Conservation (phyloP, 2,329 filamentous ascomycete genomes). For the Diplodia seriata region DNA sequence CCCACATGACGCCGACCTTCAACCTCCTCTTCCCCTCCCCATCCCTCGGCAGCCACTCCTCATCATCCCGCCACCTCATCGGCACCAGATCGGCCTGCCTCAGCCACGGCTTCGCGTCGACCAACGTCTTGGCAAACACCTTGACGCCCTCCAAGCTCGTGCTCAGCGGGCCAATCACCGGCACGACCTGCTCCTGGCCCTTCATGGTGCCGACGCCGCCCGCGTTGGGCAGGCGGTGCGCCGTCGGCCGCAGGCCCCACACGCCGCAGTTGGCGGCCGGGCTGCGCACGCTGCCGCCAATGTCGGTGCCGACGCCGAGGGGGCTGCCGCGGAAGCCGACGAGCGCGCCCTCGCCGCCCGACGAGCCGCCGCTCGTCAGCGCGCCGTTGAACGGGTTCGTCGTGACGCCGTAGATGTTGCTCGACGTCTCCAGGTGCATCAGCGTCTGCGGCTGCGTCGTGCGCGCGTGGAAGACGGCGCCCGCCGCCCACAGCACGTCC, state of each 20-base stretch:
- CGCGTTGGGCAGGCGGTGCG: constrained; percentile 47
- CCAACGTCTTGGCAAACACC: constrained; percentile 61
- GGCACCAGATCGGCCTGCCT: constrained; percentile 65
- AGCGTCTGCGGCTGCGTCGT: constrained; percentile 63
- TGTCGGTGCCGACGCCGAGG: constrained; percentile 55
- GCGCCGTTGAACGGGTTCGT: constrained; percentile 61
- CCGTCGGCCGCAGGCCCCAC: constrained; percentile 43
- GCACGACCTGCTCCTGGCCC: constrained; percentile 55
- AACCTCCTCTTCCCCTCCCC: constrained; percentile 49
- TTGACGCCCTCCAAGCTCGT: constrained; percentile 61
- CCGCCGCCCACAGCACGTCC: constrained; percentile 44
- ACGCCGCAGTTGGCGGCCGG: constrained; percentile 33
- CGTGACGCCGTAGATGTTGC: constrained; percentile 45
- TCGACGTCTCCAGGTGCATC: constrained; percentile 61
- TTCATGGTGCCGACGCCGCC: constrained; percentile 49
- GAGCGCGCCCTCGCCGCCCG: constrained; percentile 64
- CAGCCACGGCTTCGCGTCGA: constrained; percentile 63
- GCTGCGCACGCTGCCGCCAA: constrained; percentile 33
- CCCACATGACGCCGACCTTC: constrained; percentile 67
- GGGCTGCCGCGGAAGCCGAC: constrained; percentile 59
- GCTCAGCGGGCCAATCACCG: constrained; percentile 62
- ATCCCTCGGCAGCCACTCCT: constrained; percentile 30
- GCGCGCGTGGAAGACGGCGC: constrained; percentile 60
- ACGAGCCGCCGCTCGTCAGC: constrained; percentile 60
- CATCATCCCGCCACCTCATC: constrained; percentile 59